A percentile compares a stretch with the other conserved stretches of the same genome.
phyloP scores from a whole-genome alignment of 805 yeast species.

The Alloascoidea africana region DNA sequence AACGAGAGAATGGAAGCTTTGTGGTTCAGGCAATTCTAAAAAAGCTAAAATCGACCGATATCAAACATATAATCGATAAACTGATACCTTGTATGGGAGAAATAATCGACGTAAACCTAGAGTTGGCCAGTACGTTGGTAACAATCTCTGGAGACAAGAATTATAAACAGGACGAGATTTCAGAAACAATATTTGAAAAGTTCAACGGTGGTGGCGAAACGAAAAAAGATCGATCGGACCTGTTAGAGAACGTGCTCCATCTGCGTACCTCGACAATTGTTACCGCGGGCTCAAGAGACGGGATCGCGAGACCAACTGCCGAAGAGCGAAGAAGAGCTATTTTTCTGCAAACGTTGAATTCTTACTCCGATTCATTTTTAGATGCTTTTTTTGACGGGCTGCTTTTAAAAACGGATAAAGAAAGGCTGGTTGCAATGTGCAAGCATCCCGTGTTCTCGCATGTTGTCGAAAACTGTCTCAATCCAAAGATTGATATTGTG shows the following conservation, averaged over 20 bases:
- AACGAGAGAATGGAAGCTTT: constrained; percentile 73
- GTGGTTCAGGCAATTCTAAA: constrained; percentile 59
- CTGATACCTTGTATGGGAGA: constrained; percentile 52
- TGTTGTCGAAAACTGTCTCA: constrained; percentile 57
- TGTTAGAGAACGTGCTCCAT: constrained; percentile 54
- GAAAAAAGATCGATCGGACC: constrained; percentile 23
- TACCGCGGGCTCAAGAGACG: constrained; percentile 60
- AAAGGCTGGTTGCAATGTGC: constrained; percentile 57
- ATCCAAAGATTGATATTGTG: constrained; percentile 29
- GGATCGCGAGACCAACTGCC: constrained; percentile 92
- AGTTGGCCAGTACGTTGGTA: constrained; percentile 49
- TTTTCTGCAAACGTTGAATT: constrained; percentile 58
- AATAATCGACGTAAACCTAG: constrained; percentile 52
- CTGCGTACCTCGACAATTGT: constrained; percentile 62
- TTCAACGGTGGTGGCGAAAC: constrained; percentile 5
- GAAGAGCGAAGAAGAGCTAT: constrained; percentile 73
- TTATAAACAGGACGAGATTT: constrained; percentile 45
- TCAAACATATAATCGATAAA: constrained; percentile 26
- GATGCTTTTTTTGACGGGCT: constrained; percentile 43
- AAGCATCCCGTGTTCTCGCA: constrained; percentile 85
- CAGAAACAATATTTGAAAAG: constrained; percentile 14
- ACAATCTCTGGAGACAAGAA: constrained; percentile 46
- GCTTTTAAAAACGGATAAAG: constrained; percentile 45
- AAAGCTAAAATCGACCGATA: constrained; percentile 48
- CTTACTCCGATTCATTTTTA: constrained; percentile 47